phyloP scores from a whole-genome alignment of 768 basidiomycete species.

The Termitomyces sp. region DNA sequence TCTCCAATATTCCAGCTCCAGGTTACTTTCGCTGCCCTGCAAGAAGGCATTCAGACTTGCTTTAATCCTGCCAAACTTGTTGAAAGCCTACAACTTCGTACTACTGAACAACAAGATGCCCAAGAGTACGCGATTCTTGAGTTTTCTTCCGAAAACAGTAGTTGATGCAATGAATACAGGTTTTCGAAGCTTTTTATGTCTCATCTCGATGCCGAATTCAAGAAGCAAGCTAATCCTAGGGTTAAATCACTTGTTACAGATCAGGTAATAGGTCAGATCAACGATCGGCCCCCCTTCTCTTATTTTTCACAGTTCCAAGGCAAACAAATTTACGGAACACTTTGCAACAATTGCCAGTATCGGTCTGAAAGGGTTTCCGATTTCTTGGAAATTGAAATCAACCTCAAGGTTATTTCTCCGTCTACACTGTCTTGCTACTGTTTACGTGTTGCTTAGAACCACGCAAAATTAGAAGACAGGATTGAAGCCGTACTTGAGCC shows the following conservation, averaged over 20 bases:
- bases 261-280: slow-evolving; percentile 44
- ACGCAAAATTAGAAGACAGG: slow-evolving; percentile 70
- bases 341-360: slow-evolving; percentile 66
- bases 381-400: slow-evolving; percentile 89
- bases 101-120: slow-evolving; percentile 92
- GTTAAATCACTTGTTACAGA: slow-evolving; percentile 69
- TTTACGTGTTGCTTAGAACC: slow-evolving; percentile 43
- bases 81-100: slow-evolving; percentile 76
- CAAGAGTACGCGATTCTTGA: slow-evolving; percentile 65
- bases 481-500: slow-evolving; percentile 61
- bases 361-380: slow-evolving; percentile 66
- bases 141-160: background rate
- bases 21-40: slow-evolving; percentile 82
- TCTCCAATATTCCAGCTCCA: slow-evolving; percentile 79
- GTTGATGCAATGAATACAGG: slow-evolving; percentile 33
- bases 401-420: slow-evolving; percentile 58
- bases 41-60: slow-evolving; percentile 62
- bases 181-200: slow-evolving; percentile 95
- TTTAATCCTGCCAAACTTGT: slow-evolving; percentile 87
- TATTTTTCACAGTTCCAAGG: slow-evolving; percentile 79
- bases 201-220: slow-evolving; percentile 83
- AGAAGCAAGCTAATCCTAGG: slow-evolving; percentile 64
- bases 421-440: background rate
- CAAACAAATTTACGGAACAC: slow-evolving; percentile 73
- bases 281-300: background rate